Evolutionary conservation across 371 early-diverging fungal species (phyloP).

Genomic region (Syncephalastrum sp.): DNA sequence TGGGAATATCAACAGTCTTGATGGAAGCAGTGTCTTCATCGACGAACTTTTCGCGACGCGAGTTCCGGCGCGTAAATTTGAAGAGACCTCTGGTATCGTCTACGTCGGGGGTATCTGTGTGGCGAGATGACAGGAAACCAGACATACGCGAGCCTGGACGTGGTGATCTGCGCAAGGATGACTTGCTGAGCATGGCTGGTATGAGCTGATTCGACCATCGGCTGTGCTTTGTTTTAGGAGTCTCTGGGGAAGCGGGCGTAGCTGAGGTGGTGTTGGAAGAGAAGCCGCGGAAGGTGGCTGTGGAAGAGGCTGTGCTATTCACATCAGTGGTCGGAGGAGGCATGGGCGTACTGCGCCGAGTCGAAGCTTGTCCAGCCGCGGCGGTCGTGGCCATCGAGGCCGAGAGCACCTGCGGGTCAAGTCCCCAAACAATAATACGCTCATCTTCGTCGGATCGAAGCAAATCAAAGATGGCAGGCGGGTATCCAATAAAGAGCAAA

Average conservation of each 20-base stretch:
- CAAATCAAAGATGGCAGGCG: constrained; percentile 53
- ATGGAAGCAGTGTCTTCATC: background rate
- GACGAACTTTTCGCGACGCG: no score
- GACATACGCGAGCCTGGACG: background rate
- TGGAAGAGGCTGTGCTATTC: constrained; percentile 17
- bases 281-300: constrained; percentile 21
- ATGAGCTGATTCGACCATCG: constrained; percentile 16
- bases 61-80: no score
- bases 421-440: constrained; percentile 57
- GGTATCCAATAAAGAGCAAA: constrained; percentile 28
- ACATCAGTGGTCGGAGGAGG: constrained; percentile 6
- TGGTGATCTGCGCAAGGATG: constrained; percentile 1
- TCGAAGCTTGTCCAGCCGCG: constrained; percentile 7
- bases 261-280: constrained; percentile 33
- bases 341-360: constrained; percentile 2
- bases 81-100: no score
- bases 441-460: constrained; percentile 55
- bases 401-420: constrained; percentile 37
- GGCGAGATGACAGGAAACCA: no score
- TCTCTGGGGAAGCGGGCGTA: background rate
- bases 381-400: constrained; percentile 38
- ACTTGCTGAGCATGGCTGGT: constrained; percentile 1
- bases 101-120: no score
- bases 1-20: constrained; percentile 21
- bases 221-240: constrained; percentile 2